These are phyloP conservation scores for Eucalyptus tenuipes DNA, from an alignment of 345 rosid genomes.

Conservation along the genomic window DNA sequence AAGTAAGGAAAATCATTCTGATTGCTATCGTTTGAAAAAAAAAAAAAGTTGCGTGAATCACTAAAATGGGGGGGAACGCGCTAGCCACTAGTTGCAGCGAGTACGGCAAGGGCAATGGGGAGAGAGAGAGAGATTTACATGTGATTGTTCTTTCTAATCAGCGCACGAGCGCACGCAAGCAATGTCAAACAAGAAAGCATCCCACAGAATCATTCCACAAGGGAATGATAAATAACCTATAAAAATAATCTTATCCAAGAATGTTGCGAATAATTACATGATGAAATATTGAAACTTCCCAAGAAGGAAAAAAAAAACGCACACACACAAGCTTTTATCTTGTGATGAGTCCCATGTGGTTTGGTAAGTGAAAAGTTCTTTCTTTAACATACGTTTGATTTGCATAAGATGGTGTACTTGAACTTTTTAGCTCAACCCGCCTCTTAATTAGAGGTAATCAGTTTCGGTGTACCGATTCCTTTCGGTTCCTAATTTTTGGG, in stretches of 20 bases:
- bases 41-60: not conserved
- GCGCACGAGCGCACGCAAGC: not conserved
- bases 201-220: not conserved
- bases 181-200: not conserved
- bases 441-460: no score
- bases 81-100: not conserved
- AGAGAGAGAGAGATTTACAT: not conserved
- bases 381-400: no score
- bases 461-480: rapidly evolving
- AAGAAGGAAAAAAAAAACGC: not conserved
- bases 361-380: not conserved
- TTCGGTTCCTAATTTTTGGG: no score
- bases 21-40: not conserved
- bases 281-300: not conserved
- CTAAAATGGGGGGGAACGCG: not conserved
- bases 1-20: not conserved
- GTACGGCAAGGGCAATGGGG: not conserved
- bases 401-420: not conserved
- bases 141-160: not conserved
- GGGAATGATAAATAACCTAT: not conserved
- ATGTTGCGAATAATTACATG: not conserved
- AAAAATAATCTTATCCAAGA: not conserved
- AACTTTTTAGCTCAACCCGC: not conserved
- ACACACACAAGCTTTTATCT: not conserved
- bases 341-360: not conserved